Evolutionary conservation across 2,329 filamentous ascomycete species (phyloP), one percentile per base, ranked within the genome.

Genomic region (Helicocarpus griseus): DNA sequence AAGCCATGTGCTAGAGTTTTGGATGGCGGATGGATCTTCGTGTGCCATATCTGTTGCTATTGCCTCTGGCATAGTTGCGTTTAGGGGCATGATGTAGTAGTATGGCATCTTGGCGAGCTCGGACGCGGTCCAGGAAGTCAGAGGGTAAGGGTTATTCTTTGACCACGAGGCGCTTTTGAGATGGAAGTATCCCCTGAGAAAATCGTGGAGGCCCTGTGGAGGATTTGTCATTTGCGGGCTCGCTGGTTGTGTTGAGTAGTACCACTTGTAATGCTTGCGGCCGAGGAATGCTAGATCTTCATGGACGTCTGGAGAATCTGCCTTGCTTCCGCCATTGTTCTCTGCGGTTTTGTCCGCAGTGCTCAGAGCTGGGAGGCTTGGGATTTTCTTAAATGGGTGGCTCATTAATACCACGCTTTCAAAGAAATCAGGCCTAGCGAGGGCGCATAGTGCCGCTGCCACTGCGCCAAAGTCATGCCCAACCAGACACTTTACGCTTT

Each of bases 221-320:
- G 63, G 60, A 6, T 56, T 43, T 2, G 57, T 63, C 69, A 71
- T 72, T 22, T 72, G 68, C 1, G 49, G 29, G 53, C 63, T 66
- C n/a, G 68, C 65, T 5, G 59, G 52, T 1, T 57, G 55, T 2
- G 67, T 71, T 14, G 67, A 70, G 52, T 70, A 72, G 56, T 72
- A 85, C 77, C 77, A 83, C 64, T 84, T 83, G 70, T 86, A 87
- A 62, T 86, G 82, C 62, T 86, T 86, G n/a, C 77, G 73, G 1
- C 72, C 63, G 1, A 82, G 71, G 38, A 69, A 68, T 0, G 76
- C 76, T 1, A 86, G 73, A 2, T 77, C 76, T 19, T 69, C 66
- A 52, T 82, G 77, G n/a, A 85, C 75, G 52, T 81, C 73, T 21
- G 60, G 58, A n/a, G 58, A 22, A 11, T 57, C 51, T 22, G 52